phyloP scores from a whole-genome alignment of 352 stramenopile species.

The Blastocystis sp. region DNA sequence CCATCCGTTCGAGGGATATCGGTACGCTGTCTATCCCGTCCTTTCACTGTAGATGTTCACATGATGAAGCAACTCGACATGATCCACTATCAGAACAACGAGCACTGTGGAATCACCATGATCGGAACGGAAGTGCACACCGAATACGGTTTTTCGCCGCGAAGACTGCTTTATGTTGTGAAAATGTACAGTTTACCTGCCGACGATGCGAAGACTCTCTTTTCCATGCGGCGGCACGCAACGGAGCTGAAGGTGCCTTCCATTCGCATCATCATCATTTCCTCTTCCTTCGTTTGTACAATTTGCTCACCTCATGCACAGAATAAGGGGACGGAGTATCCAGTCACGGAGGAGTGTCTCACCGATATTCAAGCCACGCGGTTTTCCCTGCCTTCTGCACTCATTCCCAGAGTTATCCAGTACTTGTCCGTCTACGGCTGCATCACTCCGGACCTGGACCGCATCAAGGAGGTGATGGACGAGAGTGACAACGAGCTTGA shows the following conservation, averaged over 20 bases:
- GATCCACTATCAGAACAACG: slow-evolving; percentile 25
- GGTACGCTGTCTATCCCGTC: not conserved
- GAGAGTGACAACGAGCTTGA: not conserved
- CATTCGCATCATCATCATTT: slow-evolving; percentile 20
- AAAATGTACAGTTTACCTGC: not conserved
- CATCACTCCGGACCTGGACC: not conserved
- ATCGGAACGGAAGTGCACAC: slow-evolving; percentile 7
- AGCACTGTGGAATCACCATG: not conserved
- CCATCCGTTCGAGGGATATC: not conserved
- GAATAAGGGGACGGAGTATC: not conserved
- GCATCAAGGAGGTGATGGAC: not conserved
- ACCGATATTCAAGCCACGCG: slow-evolving; percentile 13
- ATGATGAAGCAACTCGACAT: slow-evolving; percentile 29
- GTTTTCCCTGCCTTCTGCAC: no score
- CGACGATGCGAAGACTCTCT: slow-evolving; percentile 8
- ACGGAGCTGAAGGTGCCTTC: not conserved
- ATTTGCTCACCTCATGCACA: not conserved
- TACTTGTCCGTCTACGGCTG: not conserved
- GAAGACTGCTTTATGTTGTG: slow-evolving; percentile 1
- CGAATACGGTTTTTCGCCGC: slow-evolving; percentile 9
- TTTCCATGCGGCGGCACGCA: slow-evolving; percentile 10
- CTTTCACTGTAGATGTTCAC: slow-evolving; percentile 14
- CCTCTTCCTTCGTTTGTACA: not conserved
- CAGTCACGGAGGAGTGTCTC: not conserved
- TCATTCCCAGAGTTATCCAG: not conserved